Conservation (phyloP, 139 green algal genomes). For the Eudorina sp. region DNA sequence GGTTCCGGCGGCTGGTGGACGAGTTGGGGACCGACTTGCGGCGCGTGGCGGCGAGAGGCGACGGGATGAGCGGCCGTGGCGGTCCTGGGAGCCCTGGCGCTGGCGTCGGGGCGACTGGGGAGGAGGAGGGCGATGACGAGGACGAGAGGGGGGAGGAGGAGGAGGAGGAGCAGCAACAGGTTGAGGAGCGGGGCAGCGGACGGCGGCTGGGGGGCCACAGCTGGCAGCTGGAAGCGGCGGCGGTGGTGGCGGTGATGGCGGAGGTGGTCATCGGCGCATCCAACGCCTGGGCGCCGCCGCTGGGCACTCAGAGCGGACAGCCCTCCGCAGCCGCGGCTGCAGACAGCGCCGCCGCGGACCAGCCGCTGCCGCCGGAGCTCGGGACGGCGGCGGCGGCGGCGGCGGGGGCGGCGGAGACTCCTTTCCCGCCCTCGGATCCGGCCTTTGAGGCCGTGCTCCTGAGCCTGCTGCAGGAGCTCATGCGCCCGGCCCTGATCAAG, state of each 20-base stretch:
- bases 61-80: too few relatives aligned
- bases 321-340: too few relatives aligned
- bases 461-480: constrained; percentile 53
- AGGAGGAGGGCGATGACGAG: not conserved
- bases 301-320: too few relatives aligned
- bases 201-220: not conserved
- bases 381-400: too few relatives aligned
- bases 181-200: not conserved
- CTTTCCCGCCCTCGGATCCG: constrained; percentile 22
- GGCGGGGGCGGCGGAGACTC: too few relatives aligned
- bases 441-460: constrained; percentile 33
- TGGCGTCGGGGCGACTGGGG: too few relatives aligned
- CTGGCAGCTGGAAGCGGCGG: constrained; percentile 56
- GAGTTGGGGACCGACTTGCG: constrained; percentile 20
- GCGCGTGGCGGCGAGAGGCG: not conserved
- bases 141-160: too few relatives aligned
- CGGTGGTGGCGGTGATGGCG: constrained; percentile 58
- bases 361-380: not conserved
- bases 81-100: too few relatives aligned
- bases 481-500: not conserved
- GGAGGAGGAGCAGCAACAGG: not conserved
- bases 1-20: constrained; percentile 63
- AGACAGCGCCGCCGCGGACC: too few relatives aligned
- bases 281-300: constrained; percentile 54
- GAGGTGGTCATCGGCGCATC: constrained; percentile 81